phyloP scores from a whole-genome alignment of 2,329 filamentous ascomycete genomes.

The Monilinia laxa region DNA sequence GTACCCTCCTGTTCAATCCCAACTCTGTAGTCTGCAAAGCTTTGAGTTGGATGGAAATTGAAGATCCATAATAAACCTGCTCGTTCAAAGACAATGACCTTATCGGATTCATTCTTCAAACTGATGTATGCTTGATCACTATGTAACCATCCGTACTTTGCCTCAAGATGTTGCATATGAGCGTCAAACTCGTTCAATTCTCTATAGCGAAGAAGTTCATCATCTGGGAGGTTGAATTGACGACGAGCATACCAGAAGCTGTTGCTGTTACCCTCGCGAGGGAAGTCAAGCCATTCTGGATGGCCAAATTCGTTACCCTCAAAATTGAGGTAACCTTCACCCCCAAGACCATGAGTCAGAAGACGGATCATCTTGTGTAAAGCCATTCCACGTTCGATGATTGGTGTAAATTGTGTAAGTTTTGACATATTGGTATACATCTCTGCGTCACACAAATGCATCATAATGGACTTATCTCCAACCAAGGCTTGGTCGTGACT shows the following conservation, averaged over 20 bases:
- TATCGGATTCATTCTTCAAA: conserved; percentile 90
- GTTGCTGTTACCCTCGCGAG: conserved; percentile 86
- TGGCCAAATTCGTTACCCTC: conserved; percentile 99
- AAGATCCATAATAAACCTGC: conserved; percentile 90
- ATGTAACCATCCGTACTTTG: conserved; percentile 88
- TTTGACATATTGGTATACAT: conserved; percentile 98
- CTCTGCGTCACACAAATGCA: conserved; percentile 96
- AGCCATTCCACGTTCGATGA: conserved; percentile 87
- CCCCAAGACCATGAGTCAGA: conserved; percentile 85
- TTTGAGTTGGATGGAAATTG: conserved; percentile 86
- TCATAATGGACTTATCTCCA: conserved; percentile 94
- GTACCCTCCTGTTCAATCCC: conserved; percentile 82
- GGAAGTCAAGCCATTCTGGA: conserved; percentile 98
- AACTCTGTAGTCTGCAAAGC: conserved; percentile 89
- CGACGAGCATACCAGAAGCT: conserved; percentile 93
- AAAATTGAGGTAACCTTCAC: conserved; percentile 97
- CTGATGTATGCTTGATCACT: conserved; percentile 85
- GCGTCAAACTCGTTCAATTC: conserved; percentile 93
- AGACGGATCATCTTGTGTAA: conserved; percentile 98
- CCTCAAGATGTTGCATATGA: conserved; percentile 84
- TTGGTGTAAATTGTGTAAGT: conserved; percentile 76
- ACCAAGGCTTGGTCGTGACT: conserved; percentile 97
- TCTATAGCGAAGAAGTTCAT: conserved; percentile 79
- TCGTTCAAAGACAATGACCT: conserved; percentile 93
- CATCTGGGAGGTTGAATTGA: conserved; percentile 90